These are phyloP conservation scores for Ceratobasidium sp. DNA, from an alignment of 1,284 basidiomycete genomes.

Conservation along the genomic window DNA sequence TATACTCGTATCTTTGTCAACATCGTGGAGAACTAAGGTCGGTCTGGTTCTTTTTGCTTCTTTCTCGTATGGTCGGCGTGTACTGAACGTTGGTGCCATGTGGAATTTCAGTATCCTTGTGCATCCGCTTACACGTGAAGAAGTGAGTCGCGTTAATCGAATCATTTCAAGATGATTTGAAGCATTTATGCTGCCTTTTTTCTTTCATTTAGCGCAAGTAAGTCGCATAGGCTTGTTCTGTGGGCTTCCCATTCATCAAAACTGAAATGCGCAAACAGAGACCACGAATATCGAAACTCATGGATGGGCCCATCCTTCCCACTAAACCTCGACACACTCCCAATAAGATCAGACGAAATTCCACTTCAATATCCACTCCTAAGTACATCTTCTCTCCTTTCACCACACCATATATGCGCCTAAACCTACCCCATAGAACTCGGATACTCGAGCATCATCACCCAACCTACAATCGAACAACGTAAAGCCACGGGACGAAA, in stretches of 20 bases:
- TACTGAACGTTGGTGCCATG: not conserved
- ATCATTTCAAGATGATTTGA: too few relatives aligned
- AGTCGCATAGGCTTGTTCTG: not conserved
- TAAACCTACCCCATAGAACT: slow-evolving; percentile 58
- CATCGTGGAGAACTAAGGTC: slow-evolving; percentile 77
- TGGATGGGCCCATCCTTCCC: slow-evolving; percentile 80
- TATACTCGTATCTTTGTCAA: slow-evolving; percentile 78
- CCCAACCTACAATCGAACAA: slow-evolving; percentile 63
- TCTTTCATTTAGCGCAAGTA: slow-evolving; percentile 47
- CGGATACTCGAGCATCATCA: slow-evolving; percentile 66
- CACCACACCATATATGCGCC: not conserved
- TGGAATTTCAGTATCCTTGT: slow-evolving; percentile 67
- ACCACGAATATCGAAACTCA: slow-evolving; percentile 74
- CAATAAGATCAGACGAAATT: slow-evolving; percentile 64
- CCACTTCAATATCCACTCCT: slow-evolving; percentile 78
- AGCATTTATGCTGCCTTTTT: too few relatives aligned
- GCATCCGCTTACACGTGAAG: slow-evolving; percentile 76
- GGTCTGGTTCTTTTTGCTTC: slow-evolving; percentile 22
- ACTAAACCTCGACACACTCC: slow-evolving; percentile 70
- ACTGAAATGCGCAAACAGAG: slow-evolving; percentile 56
- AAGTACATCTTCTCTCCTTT: slow-evolving; percentile 62
- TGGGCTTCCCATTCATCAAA: too few relatives aligned
- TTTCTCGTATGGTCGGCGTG: not conserved
- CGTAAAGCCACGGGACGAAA: slow-evolving; percentile 64
- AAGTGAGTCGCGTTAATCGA: slow-evolving; percentile 61